Evolutionary conservation across 306 rosid species (phyloP).

Genomic region (Boehmeria nivea): DNA sequence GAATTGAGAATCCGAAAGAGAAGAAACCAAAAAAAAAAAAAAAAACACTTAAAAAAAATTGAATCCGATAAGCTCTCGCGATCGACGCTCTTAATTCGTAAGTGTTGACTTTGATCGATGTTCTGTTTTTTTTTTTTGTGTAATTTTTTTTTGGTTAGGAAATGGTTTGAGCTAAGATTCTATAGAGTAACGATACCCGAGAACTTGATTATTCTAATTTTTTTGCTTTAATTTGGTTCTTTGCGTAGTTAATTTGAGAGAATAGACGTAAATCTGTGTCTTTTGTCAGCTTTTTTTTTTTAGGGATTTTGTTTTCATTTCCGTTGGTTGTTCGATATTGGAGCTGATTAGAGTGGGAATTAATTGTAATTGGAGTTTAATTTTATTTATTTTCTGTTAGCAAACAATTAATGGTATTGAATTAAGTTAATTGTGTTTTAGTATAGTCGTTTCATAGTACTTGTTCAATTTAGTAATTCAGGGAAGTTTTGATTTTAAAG

Average conservation of each 20-base stretch:
- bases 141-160: not conserved
- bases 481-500: not conserved
- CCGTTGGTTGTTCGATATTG: not conserved
- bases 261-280: too few species aligned
- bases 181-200: too few species aligned
- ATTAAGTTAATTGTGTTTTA: not conserved
- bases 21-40: not conserved
- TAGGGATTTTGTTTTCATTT: slow-evolving; percentile 1
- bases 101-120: slow-evolving; percentile 18
- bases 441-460: not conserved
- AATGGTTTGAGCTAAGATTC: slow-evolving; percentile 8
- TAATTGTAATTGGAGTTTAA: not conserved
- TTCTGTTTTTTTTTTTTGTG: not conserved
- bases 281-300: too few species aligned
- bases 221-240: not conserved
- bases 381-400: not conserved
- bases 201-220: not conserved
- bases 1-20: slow-evolving; percentile 2
- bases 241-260: too few species aligned
- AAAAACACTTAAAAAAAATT: too few species aligned
- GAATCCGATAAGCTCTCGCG: slow-evolving; percentile 13
- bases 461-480: not conserved
- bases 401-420: not conserved
- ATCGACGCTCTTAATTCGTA: slow-evolving; percentile 29
- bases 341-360: slow-evolving; percentile 6